Base-by-base conservation (phyloP, 768 basidiomycete genomes). In the Fibroporia radiculosa region DNA sequence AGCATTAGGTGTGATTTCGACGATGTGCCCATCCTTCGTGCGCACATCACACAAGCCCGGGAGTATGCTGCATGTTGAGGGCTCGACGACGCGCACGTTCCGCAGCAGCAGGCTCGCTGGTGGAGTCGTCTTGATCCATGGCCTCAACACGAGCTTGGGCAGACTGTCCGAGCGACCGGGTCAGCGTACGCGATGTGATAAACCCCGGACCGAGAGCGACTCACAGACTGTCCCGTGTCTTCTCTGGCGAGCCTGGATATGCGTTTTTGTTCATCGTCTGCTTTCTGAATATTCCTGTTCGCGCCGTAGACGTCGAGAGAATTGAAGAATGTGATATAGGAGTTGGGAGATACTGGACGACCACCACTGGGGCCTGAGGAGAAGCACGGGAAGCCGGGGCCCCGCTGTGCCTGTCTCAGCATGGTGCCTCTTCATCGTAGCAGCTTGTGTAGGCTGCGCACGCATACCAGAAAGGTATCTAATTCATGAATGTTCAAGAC, bases 41-140 rank as follows among this genome's bases (percentile, higher is more conserved):
- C 53, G 40, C 12, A 68, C 58, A 2, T 50, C 56, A 26, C 63
- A 55, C 13, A 50, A 42, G 0, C 62, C 63, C 1, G 48, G 43
- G 0, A 63, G 45, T 3, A 68, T 22, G 1, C 45, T 40, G 3
- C 59, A 56, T 1, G 41, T 47, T 3, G 47, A 58, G 0, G 68
- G 62, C 38, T 66, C 63, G 20, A 71, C 57, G 28, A 71, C 51
- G 14, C 48, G 49, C 10, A 57, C 63, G 48, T 69, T 68, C 16
- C 48, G 56, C 13, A 71, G 52, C 13, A 62, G 48, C 19, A 66
- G 35, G 8, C 48, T 48, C 2, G 56, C 50, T 0, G 65, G 53
- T 0, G 33, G 36, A 1, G 48, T 18, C 1, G 50, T 26, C 11
- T 45, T 38, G 3, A 66, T 24, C 69, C 69, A 71, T 11, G 69